Base-by-base conservation (phyloP, 2,329 filamentous ascomycete genomes). In the Cladosporium halotolerans region DNA sequence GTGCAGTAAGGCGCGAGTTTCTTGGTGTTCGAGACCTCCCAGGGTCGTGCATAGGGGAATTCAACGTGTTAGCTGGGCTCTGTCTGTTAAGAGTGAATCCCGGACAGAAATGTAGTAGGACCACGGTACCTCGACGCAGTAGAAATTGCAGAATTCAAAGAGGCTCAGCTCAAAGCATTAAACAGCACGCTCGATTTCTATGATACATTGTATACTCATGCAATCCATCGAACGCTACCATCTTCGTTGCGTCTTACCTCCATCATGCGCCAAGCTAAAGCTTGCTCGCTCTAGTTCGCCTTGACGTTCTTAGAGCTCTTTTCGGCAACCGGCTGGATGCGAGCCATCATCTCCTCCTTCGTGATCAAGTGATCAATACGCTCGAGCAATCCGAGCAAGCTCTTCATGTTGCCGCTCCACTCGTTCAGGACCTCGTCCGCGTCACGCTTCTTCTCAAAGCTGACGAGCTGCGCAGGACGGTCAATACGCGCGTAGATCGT, bases 301-400 rank as follows among this genome's bases (percentile, higher is more conserved):
- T 48, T 50, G 2, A 54, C 52, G 41, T 43, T 51, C 51, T 56
- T 66, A 68, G 72, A 65, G 64, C 73, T 72, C 53, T 72, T 70
- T n/a, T 68, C 66, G 59, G 70, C 73, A 28, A 63, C 77, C 5
- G 89, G 89, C 71, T 93, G 86, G 65, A 99, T 97, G 55, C 91
- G 82, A 39, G 93, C 93, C 93, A 99, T 99, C 93, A 99, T 99
- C 79, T 99, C 93, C 75, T 99, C 93, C 79, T 97, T 97, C 52
- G 95, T 99, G 67, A 99, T 99, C 65, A 99, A 79, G 72, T 99
- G 93, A 68, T 99, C 93, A 57, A 99, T 95, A 58, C 90, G 81
- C 78, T 96, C 90, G 67, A 96, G 69, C 52, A 92, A 74, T 9
- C 89, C 89, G 60, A 96, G 74, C 64, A 96, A 73, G 67, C 85